Base-by-base conservation (phyloP, 192 early-diverging fungal species). In the Coemansia sp. region DNA sequence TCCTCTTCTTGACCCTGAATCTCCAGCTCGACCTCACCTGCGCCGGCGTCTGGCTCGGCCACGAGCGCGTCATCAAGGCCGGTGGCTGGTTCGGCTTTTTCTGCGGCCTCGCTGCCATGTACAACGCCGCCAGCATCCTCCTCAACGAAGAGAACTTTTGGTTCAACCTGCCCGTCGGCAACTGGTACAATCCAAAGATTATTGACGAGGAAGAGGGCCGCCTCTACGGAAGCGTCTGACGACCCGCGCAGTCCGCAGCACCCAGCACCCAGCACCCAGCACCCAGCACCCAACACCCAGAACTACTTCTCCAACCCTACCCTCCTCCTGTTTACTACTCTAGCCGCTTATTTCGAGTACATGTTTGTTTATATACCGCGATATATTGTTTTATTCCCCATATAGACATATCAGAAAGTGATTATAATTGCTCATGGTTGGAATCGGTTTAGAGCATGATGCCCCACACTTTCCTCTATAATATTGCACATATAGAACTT, bases 1-100 rank as follows among this genome's bases (percentile, higher is more conserved):
- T 75, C 14, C 44, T 75, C 11, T 75, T 75, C n/a, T 1, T 32
- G 4, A 61, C 64, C 10, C 65, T 75, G 5, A 75, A 75, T 27
- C 34, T 75, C 9, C 42, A 75, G 35, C 44, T 64, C 8, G 48
- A 68, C 36, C 59, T 75, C 30, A 51, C 44, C 27, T 60, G 56
- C 23, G 72, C 72, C 3, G 72, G 60, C 28, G 32, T 37, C 1
- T 75, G 64, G 64, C 44, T 53, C 5, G 41, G 19, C 26, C 25
- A 67, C 38, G 49, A 64, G 36, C 33, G 51, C 0, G 38, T 67
- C 2, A 53, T 22, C 22, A 75, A 68, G 45, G 39, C 60, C 5
- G 60, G 56, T 28, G 72, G 36, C 25, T 75, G 72, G 72, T 68
- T 75, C 24, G 72, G 72, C n/a, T 75, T 75, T 35, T 75, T 75